Conservation (phyloP, 2,329 filamentous ascomycete genomes). For the Plenodomus tracheiphilus region DNA sequence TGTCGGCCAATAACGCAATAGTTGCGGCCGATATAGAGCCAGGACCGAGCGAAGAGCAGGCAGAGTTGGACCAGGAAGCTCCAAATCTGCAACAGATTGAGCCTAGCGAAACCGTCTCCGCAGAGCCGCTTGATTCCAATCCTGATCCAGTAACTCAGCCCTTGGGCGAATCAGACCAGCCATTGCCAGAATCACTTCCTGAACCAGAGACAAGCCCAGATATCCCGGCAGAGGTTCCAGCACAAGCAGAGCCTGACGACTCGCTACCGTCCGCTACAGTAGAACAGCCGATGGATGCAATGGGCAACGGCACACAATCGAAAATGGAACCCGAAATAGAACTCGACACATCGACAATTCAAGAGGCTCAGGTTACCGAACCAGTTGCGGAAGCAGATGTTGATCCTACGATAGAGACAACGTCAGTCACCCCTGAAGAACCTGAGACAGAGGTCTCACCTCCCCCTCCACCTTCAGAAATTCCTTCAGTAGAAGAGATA, state of each 20-base stretch:
- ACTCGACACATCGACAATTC: not conserved
- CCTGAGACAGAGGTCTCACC: not conserved
- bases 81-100: not conserved
- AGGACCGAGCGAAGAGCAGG: conserved; percentile 6
- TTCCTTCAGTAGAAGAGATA: not conserved
- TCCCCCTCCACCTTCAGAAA: not conserved
- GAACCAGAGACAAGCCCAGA: not conserved
- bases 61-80: conserved; percentile 2
- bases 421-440: not conserved
- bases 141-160: not conserved
- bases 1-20: conserved; percentile 1
- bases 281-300: not conserved
- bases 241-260: not conserved
- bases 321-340: not conserved
- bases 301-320: not conserved
- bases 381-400: conserved; percentile 1
- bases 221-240: not conserved
- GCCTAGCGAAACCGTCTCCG: not conserved
- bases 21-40: conserved; percentile 2
- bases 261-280: too few relatives aligned
- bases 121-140: not conserved
- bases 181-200: not conserved
- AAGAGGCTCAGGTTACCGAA: not conserved
- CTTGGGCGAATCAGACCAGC: not conserved
- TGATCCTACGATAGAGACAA: not conserved